Evolutionary conservation across 306 rosid genomes (phyloP).

Genomic region (Hippophae rhamnoides): DNA sequence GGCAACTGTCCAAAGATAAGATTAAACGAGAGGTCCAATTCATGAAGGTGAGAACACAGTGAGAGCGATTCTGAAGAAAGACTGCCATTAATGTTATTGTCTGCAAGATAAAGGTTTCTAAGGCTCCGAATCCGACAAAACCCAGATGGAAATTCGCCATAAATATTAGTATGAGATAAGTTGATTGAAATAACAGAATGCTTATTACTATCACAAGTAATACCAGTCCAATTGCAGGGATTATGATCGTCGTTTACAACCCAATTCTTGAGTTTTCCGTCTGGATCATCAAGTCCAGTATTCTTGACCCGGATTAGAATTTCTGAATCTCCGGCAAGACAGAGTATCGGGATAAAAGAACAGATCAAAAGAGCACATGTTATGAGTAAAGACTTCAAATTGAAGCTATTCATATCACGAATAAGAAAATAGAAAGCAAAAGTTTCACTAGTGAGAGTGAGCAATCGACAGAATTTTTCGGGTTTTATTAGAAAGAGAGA

Average conservation of each 20-base stretch:
- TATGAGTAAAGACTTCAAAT: slow-evolving; percentile 4
- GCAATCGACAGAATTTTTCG: background rate
- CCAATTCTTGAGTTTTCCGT: slow-evolving; percentile 44
- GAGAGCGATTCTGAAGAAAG: slow-evolving; percentile 33
- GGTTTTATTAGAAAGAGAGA: background rate
- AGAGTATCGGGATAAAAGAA: slow-evolving; percentile 1
- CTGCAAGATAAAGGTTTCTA: slow-evolving; percentile 30
- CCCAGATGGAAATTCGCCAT: slow-evolving; percentile 50
- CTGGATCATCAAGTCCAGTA: slow-evolving; percentile 38
- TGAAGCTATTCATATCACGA: slow-evolving; percentile 22
- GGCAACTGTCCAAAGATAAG: slow-evolving; percentile 48
- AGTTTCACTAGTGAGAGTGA: background rate
- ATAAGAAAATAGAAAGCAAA: background rate
- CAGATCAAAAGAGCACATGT: slow-evolving; percentile 1
- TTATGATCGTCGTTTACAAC: slow-evolving; percentile 8
- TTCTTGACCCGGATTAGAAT: slow-evolving; percentile 51
- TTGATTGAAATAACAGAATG: slow-evolving; percentile 38
- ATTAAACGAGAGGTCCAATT: slow-evolving; percentile 45
- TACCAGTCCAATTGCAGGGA: slow-evolving; percentile 69
- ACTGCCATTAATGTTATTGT: slow-evolving; percentile 29
- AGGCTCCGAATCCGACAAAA: slow-evolving; percentile 62
- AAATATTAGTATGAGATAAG: slow-evolving; percentile 24
- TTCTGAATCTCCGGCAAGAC: slow-evolving; percentile 29
- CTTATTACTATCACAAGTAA: slow-evolving; percentile 39
- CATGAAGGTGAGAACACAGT: slow-evolving; percentile 47